phyloP scores from a whole-genome alignment of 1,139 yeast genomes.

The Magnusiomyces suaveolens region DNA sequence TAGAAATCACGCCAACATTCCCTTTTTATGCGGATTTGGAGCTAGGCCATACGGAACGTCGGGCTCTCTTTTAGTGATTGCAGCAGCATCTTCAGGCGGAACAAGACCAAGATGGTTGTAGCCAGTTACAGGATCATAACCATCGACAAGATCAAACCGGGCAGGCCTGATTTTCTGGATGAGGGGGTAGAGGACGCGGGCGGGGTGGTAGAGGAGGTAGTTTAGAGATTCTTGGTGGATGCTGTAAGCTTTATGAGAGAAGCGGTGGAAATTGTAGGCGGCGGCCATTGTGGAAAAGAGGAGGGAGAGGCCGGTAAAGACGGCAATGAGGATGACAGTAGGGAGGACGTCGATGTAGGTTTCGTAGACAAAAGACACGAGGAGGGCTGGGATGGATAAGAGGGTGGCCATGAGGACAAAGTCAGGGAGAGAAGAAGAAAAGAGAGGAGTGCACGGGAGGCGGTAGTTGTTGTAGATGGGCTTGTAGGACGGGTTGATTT shows the following conservation, averaged over 20 bases:
- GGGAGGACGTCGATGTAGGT: conserved; percentile 14
- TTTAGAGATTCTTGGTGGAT: conserved; percentile 11
- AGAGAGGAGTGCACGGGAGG: conserved; percentile 13
- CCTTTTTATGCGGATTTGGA: neutral
- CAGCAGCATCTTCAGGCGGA: conserved; percentile 12
- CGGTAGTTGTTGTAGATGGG: conserved; percentile 2
- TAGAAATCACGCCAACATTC: too few species aligned
- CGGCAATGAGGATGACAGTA: conserved; percentile 8
- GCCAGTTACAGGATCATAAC: conserved; percentile 14
- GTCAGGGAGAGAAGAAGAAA: conserved; percentile 7
- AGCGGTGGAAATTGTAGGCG: conserved; percentile 11
- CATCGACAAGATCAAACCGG: conserved; percentile 14
- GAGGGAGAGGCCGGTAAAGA: conserved; percentile 8
- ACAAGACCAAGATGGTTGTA: conserved; percentile 15
- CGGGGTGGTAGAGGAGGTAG: conserved; percentile 13
- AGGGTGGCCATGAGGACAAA: conserved; percentile 13
- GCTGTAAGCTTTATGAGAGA: conserved; percentile 11
- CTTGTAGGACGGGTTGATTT: conserved; percentile 6
- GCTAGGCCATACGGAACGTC: conserved; percentile 15
- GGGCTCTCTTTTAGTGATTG: conserved; percentile 13
- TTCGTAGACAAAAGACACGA: too few species aligned
- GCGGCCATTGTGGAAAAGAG: neutral
- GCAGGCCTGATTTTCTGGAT: conserved; percentile 13
- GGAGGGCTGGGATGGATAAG: too few species aligned
- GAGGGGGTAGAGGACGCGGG: conserved; percentile 11